A percentile compares a stretch with the other conserved stretches of the same genome.
phyloP scores from a whole-genome alignment of 495 filamentous ascomycete species.

The Trypethelium eluteriae region DNA sequence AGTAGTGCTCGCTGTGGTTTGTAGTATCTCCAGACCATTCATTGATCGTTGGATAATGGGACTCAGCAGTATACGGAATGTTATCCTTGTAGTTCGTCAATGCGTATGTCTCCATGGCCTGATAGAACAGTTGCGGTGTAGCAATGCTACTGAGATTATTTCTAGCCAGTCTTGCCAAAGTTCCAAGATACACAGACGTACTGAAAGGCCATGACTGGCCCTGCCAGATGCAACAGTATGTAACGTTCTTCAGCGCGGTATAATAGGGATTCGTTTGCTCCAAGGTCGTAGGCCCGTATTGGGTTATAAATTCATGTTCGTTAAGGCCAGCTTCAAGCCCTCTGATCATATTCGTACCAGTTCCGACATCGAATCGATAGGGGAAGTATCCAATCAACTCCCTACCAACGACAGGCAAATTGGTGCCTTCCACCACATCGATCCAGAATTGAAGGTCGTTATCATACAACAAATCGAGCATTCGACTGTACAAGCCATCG shows the following conservation, averaged over 20 bases:
- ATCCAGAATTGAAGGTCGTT: slow-evolving; percentile 41
- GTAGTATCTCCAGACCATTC: slow-evolving; percentile 37
- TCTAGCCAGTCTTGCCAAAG: slow-evolving; percentile 23
- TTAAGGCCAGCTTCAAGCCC: slow-evolving; percentile 35
- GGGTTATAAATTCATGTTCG: slow-evolving; percentile 34
- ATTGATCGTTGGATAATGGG: slow-evolving; percentile 39
- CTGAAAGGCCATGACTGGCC: slow-evolving; percentile 44
- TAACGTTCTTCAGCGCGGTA: slow-evolving; percentile 33
- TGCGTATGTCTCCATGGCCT: slow-evolving; percentile 35
- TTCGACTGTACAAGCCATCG: slow-evolving; percentile 32
- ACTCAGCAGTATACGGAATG: slow-evolving; percentile 41
- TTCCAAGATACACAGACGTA: slow-evolving; percentile 37
- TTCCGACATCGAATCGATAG: slow-evolving; percentile 38
- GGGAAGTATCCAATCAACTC: slow-evolving; percentile 42
- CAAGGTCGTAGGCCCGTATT: slow-evolving; percentile 42
- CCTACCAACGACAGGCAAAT: slow-evolving; percentile 35
- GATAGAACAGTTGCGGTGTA: slow-evolving; percentile 33
- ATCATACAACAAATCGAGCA: slow-evolving; percentile 38
- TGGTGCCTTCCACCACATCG: slow-evolving; percentile 39
- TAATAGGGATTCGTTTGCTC: slow-evolving; percentile 40
- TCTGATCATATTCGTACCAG: slow-evolving; percentile 30
- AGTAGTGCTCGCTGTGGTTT: slow-evolving; percentile 43
- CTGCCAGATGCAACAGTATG: slow-evolving; percentile 44
- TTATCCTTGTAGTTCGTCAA: slow-evolving; percentile 40
- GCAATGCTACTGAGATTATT: slow-evolving; percentile 16